A percentile compares a stretch with the other conserved stretches of the same genome.
phyloP scores from a whole-genome alignment of 1,139 yeast genomes.

The Yamadazyma aaseri region DNA sequence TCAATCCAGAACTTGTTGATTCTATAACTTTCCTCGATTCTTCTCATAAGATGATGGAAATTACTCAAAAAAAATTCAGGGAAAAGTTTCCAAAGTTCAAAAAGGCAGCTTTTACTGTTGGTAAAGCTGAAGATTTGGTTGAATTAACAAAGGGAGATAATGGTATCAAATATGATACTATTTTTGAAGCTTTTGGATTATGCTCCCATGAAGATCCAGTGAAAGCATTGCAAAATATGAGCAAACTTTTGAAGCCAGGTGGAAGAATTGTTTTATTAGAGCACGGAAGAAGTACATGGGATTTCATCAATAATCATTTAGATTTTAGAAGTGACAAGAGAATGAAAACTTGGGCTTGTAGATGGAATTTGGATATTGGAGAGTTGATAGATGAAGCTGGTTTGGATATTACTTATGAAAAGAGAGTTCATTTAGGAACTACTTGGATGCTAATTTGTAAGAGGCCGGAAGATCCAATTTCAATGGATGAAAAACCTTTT shows the following conservation, averaged over 20 bases:
- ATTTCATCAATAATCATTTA: slow-evolving; percentile 72
- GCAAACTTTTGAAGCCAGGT: slow-evolving; percentile 74
- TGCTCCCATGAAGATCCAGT: slow-evolving; percentile 97
- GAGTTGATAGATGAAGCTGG: slow-evolving; percentile 83
- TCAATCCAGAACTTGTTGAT: slow-evolving; percentile 56
- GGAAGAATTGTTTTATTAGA: slow-evolving; percentile 86
- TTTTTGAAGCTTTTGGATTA: slow-evolving; percentile 89
- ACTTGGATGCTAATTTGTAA: slow-evolving; percentile 84
- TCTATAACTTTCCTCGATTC: slow-evolving; percentile 87
- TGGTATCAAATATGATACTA: slow-evolving; percentile 75
- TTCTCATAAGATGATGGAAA: slow-evolving; percentile 78
- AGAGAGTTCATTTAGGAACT: slow-evolving; percentile 87
- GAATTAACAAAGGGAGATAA: slow-evolving; percentile 46
- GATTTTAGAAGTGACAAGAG: slow-evolving; percentile 83
- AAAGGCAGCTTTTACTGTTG: slow-evolving; percentile 83
- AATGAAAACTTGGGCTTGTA: slow-evolving; percentile 91
- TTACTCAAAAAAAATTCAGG: slow-evolving; percentile 73
- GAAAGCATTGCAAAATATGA: slow-evolving; percentile 72
- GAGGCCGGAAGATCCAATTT: slow-evolving; percentile 61
- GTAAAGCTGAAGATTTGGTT: slow-evolving; percentile 84
- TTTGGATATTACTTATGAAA: slow-evolving; percentile 74
- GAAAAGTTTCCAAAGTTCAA: slow-evolving; percentile 61
- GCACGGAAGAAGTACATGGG: slow-evolving; percentile 87
- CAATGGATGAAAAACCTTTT: slow-evolving; percentile 43
- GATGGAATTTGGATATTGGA: slow-evolving; percentile 95